phyloP scores from a whole-genome alignment of 805 yeast genomes.

The Sugiyamaella mastotermitis region DNA sequence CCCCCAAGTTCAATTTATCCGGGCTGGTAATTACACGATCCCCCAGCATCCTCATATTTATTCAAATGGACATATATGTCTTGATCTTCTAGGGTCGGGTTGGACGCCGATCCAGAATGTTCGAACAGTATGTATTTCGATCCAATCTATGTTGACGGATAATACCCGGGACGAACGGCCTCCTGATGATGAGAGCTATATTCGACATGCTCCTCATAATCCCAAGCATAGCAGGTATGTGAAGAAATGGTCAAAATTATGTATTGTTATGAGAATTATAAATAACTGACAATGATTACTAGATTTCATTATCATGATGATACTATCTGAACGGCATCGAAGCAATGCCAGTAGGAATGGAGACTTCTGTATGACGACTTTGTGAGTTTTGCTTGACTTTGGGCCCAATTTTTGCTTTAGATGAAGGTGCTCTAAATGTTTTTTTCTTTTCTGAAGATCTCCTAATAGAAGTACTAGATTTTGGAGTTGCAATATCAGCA shows the following conservation, averaged over 20 bases:
- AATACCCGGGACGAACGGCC: slow-evolving; percentile 47
- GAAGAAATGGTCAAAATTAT: too few species aligned
- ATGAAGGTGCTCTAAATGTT: too few species aligned
- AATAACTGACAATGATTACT: too few species aligned
- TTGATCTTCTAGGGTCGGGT: slow-evolving; percentile 54
- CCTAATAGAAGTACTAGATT: too few species aligned
- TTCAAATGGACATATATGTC: slow-evolving; percentile 73
- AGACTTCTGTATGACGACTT: too few species aligned
- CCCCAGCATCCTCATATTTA: slow-evolving; percentile 75
- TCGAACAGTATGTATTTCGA: slow-evolving; percentile 37
- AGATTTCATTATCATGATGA: slow-evolving; percentile 60
- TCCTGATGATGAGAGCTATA: slow-evolving; percentile 47
- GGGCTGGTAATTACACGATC: slow-evolving; percentile 28
- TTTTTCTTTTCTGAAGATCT: too few species aligned
- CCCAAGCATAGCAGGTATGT: slow-evolving; percentile 39
- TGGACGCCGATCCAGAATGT: slow-evolving; percentile 61
- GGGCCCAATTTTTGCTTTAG: too few species aligned
- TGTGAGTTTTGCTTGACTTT: too few species aligned
- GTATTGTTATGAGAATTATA: too few species aligned
- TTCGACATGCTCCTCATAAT: slow-evolving; percentile 47
- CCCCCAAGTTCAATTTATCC: slow-evolving; percentile 52
- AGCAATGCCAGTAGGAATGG: too few species aligned
- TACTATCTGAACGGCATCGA: slow-evolving; percentile 18
- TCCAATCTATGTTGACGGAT: slow-evolving; percentile 58
- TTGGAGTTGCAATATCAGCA: too few species aligned